Base-by-base conservation (phyloP, 2,329 filamentous ascomycete species). In the Cucurbitaria berberidis region DNA sequence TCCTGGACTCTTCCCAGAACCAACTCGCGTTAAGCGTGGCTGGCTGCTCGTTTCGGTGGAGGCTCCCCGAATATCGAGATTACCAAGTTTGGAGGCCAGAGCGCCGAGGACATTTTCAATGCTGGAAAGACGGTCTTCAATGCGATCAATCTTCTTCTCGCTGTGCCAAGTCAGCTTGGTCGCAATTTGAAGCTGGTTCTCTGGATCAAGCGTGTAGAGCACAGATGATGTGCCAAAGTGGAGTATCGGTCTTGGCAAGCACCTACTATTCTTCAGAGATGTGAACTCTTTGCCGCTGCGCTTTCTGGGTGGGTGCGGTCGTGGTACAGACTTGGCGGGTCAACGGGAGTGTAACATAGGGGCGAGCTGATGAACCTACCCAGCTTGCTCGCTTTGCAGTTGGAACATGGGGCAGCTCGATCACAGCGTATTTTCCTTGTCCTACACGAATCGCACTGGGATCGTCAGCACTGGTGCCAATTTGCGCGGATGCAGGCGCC, bases 61-160 rank as follows among this genome's bases (percentile, higher is more conserved):
- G 4, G 67, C 66, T 48, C 55, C 61, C 8, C 51, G 53, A 15
- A 72, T 21, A 29, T 71, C 67, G 7, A 72, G 42, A 43, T 63
- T 62, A 9, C 62, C 55, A 19, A 74, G 53, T 64, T 67, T 66
- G 44, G 64, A 57, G 8, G 73, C 68, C 21, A 77, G 69, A 22
- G 53, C 68, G 32, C 75, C 72, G 13, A 80, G 66, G 9, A 77
- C 67, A 43, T 69, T 62, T 56, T 83, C 81, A 35, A 84, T 81
- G n/a, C 74, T 73, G 6, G 74, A 73, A 8, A 84, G 68, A 15
- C 81, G 76, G 26, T 80, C 76, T 59, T 82, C 80, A 45, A 84
- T 82, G 11, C 78, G 63, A 54, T 83, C 81, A 43, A 84, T 81
- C 64, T 83, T 82, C 61, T 74, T 78, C 63, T 84, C 81, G 67